Evolutionary conservation across 179 eudicot species (phyloP).

Genomic region (Corrigiola litoralis): DNA sequence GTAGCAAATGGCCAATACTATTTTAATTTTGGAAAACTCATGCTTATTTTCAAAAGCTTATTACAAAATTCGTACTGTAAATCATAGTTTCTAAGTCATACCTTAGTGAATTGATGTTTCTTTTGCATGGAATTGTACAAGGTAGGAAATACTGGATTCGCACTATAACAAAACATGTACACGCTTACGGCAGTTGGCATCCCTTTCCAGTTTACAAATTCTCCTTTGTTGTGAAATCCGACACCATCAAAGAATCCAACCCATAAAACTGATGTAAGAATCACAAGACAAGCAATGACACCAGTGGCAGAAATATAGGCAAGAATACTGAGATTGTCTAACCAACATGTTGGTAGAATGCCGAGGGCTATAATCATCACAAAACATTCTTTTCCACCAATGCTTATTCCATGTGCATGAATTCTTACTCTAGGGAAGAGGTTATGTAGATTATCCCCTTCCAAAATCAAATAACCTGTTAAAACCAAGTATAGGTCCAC

Average conservation of each 20-base stretch:
- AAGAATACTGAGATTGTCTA: conserved; percentile 19
- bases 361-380: conserved; percentile 23
- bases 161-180: conserved; percentile 72
- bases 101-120: conserved; percentile 66
- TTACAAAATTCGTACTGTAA: too few species aligned
- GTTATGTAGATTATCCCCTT: conserved; percentile 51
- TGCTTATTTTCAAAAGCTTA: too few species aligned
- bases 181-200: conserved; percentile 63
- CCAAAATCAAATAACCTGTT: conserved; percentile 49
- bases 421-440: conserved; percentile 17
- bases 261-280: conserved; percentile 21
- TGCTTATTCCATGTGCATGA: background rate
- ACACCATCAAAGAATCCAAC: conserved; percentile 22
- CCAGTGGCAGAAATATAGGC: conserved; percentile 27
- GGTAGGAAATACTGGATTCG: conserved; percentile 81
- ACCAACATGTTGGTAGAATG: conserved; percentile 26
- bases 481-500: conserved; percentile 41
- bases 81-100: too few species aligned
- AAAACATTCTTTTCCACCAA: conserved; percentile 23
- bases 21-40: too few species aligned
- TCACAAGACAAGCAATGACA: conserved; percentile 15
- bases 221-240: conserved; percentile 41
- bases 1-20: too few species aligned
- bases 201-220: conserved; percentile 49
- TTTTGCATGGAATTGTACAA: conserved; percentile 73